Evolutionary conservation across 495 filamentous ascomycete species (phyloP).

Genomic region (Sordaria brevicollis): DNA sequence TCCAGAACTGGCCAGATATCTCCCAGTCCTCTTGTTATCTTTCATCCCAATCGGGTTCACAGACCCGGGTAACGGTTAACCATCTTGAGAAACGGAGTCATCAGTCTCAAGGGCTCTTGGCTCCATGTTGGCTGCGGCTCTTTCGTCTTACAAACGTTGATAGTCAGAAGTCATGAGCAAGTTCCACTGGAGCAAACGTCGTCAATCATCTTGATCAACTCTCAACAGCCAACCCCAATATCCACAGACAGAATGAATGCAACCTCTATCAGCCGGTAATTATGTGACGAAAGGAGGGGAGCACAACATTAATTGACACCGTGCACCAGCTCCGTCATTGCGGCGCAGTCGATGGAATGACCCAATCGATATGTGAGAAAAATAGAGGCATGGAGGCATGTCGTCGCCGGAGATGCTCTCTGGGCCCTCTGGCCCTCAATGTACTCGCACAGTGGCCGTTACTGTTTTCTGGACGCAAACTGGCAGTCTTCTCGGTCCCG

Average conservation of each 20-base stretch:
- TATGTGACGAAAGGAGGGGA: background rate
- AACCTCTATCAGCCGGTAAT: background rate
- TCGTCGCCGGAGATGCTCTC: background rate
- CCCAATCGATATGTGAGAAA: background rate
- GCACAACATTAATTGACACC: background rate
- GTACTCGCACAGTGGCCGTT: constrained; percentile 16
- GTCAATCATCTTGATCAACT: background rate
- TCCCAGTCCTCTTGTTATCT: background rate
- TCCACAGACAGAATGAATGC: background rate
- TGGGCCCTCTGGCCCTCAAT: constrained; percentile 3
- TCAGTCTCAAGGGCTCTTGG: background rate
- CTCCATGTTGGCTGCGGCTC: background rate
- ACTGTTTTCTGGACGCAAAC: constrained; percentile 7
- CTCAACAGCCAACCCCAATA: background rate
- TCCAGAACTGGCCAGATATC: background rate
- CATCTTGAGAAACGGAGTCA: background rate
- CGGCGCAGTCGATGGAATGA: background rate
- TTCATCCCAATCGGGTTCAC: background rate
- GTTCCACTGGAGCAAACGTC: background rate
- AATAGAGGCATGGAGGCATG: background rate
- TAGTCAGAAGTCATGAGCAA: background rate
- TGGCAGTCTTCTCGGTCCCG: constrained; percentile 7
- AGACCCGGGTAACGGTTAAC: background rate
- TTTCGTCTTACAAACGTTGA: background rate
- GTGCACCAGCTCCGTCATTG: background rate